A percentile compares a stretch with the other conserved stretches of the same genome.
phyloP scores from a whole-genome alignment of 2,329 filamentous ascomycete species.

The Pseudonectria buxi region DNA sequence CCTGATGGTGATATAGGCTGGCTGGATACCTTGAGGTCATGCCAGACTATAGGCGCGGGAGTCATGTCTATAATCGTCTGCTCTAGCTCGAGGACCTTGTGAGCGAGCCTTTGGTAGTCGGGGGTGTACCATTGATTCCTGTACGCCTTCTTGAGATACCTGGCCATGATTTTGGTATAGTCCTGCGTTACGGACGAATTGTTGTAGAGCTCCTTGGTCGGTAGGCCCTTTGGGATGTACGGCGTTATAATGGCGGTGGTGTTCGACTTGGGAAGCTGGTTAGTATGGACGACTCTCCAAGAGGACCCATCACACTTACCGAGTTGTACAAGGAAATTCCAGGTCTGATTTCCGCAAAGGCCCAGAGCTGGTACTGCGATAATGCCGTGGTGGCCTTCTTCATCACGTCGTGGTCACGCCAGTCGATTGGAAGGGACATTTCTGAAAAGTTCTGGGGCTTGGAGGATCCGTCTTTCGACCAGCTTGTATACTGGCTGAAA shows the following conservation, averaged over 20 bases:
- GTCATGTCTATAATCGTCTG: constrained; percentile 1
- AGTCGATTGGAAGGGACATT: neutral
- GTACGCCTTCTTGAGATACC: neutral
- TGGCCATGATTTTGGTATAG: constrained; percentile 1
- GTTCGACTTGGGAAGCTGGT: no score
- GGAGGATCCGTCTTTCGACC: no score
- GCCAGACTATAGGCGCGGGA: constrained; percentile 1
- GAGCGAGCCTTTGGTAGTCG: neutral
- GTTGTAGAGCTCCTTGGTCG: constrained; percentile 2
- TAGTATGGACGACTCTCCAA: no score
- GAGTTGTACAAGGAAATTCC: constrained; percentile 8
- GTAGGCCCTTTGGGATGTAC: constrained; percentile 4
- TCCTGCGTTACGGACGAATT: neutral
- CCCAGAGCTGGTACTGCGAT: constrained; percentile 4
- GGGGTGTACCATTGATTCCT: neutral
- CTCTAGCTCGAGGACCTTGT: constrained; percentile 5
- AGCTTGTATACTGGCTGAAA: constrained; percentile 5
- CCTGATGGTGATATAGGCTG: no score
- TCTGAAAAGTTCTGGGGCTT: no score
- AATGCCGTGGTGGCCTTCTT: constrained; percentile 2
- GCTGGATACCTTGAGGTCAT: constrained; percentile 3
- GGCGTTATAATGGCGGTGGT: constrained; percentile 6
- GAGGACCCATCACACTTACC: no score
- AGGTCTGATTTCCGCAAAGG: constrained; percentile 7
- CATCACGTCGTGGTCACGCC: constrained; percentile 3